These are phyloP conservation scores for Aspergillus arachidicola DNA, from an alignment of 2,329 filamentous ascomycete genomes.

Conservation along the genomic window DNA sequence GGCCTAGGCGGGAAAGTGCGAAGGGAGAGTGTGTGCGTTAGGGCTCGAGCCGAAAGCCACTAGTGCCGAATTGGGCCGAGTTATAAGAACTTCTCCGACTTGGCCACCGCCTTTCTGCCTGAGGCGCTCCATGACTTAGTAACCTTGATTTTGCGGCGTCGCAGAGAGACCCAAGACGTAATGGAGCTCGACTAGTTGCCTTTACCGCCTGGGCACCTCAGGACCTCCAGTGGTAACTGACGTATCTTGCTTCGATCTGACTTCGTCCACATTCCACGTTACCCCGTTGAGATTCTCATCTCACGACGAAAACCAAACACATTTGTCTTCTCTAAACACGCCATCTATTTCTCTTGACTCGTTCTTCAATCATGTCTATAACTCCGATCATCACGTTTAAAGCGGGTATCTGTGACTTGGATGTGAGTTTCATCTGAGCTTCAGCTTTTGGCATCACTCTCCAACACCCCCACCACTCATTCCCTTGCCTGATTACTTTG, in stretches of 20 bases:
- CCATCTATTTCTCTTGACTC: constrained; percentile 4
- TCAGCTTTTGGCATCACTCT: not conserved
- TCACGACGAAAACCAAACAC: not conserved
- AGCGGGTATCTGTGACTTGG: constrained; percentile 83
- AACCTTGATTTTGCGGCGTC: not conserved
- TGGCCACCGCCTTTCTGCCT: constrained; percentile 10
- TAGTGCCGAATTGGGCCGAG: constrained; percentile 31
- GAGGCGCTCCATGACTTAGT: constrained; percentile 15
- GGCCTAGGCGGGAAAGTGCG: constrained; percentile 40
- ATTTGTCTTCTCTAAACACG: constrained; percentile 10
- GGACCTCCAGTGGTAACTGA: constrained; percentile 6
- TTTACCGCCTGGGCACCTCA: not conserved
- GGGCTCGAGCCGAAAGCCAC: constrained; percentile 47
- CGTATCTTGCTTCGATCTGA: constrained; percentile 13
- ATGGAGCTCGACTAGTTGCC: not conserved
- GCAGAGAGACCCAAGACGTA: constrained; percentile 14
- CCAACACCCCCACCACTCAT: not conserved
- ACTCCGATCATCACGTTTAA: constrained; percentile 92
- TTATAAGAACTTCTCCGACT: constrained; percentile 23
- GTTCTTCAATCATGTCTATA: constrained; percentile 68
- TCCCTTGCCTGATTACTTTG: not conserved
- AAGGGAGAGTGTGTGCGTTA: constrained; percentile 46
- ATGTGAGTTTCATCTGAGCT: constrained; percentile 60
- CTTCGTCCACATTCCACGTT: constrained; percentile 5
- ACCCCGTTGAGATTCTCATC: not conserved